phyloP scores from a whole-genome alignment of 768 basidiomycete species.

The Mycena crocata region DNA sequence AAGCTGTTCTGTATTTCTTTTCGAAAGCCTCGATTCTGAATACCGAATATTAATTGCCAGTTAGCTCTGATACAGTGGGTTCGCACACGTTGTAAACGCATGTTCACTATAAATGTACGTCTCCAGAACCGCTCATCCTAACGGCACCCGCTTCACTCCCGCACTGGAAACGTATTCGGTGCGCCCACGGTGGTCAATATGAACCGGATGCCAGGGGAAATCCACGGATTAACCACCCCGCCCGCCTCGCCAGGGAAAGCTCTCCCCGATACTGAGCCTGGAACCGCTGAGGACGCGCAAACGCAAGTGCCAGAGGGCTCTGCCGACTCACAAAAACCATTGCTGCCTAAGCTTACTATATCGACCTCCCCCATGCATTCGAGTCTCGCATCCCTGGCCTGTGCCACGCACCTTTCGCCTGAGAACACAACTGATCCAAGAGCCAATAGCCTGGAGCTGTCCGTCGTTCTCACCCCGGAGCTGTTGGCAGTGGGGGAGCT shows the following conservation, averaged over 20 bases:
- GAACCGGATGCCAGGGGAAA: slow-evolving; percentile 28
- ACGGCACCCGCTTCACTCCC: neutral
- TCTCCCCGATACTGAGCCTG: neutral
- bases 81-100: slow-evolving; percentile 29
- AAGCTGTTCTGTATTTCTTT: no score
- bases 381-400: slow-evolving; percentile 13
- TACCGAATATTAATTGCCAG: neutral
- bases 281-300: neutral
- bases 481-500: slow-evolving; percentile 57
- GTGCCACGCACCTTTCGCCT: slow-evolving; percentile 22
- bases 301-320: neutral
- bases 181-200: slow-evolving; percentile 10
- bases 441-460: neutral
- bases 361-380: slow-evolving; percentile 14
- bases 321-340: neutral
- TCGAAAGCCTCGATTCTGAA: neutral
- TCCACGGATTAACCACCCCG: slow-evolving; percentile 19
- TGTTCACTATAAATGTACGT: slow-evolving; percentile 23
- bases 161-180: slow-evolving; percentile 21
- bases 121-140: neutral
- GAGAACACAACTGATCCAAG: neutral
- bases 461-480: slow-evolving; percentile 44
- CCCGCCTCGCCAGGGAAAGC: slow-evolving; percentile 21
- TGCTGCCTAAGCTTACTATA: slow-evolving; percentile 19
- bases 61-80: neutral